Evolutionary conservation across 2,329 filamentous ascomycete species (phyloP).

Genomic region (Exophiala viscosa): DNA sequence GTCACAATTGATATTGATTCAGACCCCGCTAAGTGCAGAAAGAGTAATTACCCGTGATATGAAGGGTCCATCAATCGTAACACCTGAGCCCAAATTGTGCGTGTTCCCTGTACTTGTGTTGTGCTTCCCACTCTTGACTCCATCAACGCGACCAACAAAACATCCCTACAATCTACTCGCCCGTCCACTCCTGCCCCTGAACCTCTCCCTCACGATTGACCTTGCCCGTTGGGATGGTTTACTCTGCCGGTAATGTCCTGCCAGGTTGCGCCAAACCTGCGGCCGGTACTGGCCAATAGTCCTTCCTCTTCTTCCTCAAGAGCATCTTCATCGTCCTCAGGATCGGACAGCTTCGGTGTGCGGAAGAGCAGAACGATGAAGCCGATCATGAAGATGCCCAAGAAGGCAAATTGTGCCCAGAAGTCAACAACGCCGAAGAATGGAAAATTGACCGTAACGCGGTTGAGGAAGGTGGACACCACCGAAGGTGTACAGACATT

Average conservation of each 20-base stretch:
- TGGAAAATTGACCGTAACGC: constrained; percentile 88
- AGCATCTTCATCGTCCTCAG: constrained; percentile 79
- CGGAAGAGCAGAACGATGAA: constrained; percentile 76
- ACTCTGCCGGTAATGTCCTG: constrained; percentile 71
- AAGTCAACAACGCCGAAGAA: constrained; percentile 92
- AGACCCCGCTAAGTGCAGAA: background rate
- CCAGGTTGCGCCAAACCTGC: constrained; percentile 82
- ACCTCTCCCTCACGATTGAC: constrained; percentile 7
- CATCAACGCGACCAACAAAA: background rate
- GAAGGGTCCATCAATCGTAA: background rate
- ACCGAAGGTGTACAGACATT: constrained; percentile 87
- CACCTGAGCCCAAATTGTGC: background rate
- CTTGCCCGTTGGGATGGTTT: constrained; percentile 16
- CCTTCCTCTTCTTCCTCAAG: constrained; percentile 88
- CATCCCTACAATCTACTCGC: background rate
- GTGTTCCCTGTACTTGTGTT: background rate
- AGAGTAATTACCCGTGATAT: background rate
- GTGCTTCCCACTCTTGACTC: background rate
- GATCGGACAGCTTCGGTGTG: constrained; percentile 71
- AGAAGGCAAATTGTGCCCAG: constrained; percentile 92
- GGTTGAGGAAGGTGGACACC: constrained; percentile 88
- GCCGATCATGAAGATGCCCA: constrained; percentile 77
- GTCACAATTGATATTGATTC: too few species aligned
- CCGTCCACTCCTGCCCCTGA: constrained; percentile 7
- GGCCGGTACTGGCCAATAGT: constrained; percentile 74